Evolutionary conservation across 2,329 filamentous ascomycete genomes (phyloP).

Genomic region (Pleomassaria siparia): DNA sequence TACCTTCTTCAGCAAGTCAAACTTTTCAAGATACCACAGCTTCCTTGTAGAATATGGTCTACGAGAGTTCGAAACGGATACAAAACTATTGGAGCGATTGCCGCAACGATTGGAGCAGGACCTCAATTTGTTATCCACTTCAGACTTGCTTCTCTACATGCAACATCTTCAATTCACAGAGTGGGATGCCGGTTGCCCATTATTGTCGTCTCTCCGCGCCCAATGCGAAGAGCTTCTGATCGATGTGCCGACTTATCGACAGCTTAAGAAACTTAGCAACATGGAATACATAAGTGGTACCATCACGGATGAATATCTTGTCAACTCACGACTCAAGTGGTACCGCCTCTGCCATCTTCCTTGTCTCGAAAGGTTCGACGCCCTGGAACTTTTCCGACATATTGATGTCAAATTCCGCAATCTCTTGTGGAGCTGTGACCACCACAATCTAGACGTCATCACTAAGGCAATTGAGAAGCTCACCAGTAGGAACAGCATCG

Average conservation of each 20-base stretch:
- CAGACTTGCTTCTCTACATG: constrained; percentile 36
- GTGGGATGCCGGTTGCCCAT: constrained; percentile 33
- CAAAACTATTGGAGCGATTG: constrained; percentile 14
- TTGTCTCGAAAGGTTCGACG: constrained; percentile 23
- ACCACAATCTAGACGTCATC: constrained; percentile 32
- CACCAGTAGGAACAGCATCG: constrained; percentile 21
- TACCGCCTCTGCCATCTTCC: constrained; percentile 34
- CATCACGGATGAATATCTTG: constrained; percentile 32
- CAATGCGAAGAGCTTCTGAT: constrained; percentile 37
- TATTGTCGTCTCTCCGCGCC: constrained; percentile 29
- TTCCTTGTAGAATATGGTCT: constrained; percentile 35
- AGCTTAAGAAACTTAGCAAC: constrained; percentile 39
- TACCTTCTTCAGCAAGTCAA: constrained; percentile 37
- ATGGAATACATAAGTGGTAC: constrained; percentile 36
- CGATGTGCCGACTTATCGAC: constrained; percentile 39
- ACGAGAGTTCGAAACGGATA: constrained; percentile 14
- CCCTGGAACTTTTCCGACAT: constrained; percentile 36
- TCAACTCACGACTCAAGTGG: constrained; percentile 37
- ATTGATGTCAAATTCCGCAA: constrained; percentile 27
- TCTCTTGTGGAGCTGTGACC: constrained; percentile 33
- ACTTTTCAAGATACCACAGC: constrained; percentile 39
- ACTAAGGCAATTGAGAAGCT: constrained; percentile 31
- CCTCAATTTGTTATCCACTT: constrained; percentile 34
- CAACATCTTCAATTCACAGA: constrained; percentile 38
- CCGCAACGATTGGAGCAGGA: constrained; percentile 35